Evolutionary conservation across 2,329 filamentous ascomycete genomes (phyloP).

Genomic region (Diaporthe aspalathi): DNA sequence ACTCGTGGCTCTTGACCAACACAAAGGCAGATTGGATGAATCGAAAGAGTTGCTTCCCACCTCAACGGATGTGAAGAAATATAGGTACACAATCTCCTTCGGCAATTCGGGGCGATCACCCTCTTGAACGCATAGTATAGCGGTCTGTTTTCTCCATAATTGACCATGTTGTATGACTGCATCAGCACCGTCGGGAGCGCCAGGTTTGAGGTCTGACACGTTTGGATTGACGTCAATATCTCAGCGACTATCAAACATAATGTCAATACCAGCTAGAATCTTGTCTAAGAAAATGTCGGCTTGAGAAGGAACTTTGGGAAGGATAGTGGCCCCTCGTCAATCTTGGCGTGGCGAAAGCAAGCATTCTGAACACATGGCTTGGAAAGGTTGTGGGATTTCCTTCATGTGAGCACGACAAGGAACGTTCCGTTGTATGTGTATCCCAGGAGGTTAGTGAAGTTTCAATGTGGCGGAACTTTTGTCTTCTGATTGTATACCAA

Average conservation of each 20-base stretch:
- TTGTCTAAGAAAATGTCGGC: neutral
- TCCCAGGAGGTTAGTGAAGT: no score
- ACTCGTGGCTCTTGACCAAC: no score
- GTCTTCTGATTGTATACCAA: no score
- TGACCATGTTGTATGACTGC: neutral
- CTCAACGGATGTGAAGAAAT: no score
- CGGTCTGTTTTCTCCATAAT: neutral
- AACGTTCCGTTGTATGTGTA: no score
- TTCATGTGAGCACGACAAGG: no score
- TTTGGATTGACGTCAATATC: neutral
- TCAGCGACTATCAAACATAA: neutral
- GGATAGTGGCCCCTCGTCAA: neutral
- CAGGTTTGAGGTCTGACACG: neutral
- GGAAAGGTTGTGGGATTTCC: no score
- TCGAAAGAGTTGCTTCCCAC: no score
- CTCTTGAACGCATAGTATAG: no score
- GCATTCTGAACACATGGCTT: neutral
- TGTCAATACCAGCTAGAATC: neutral
- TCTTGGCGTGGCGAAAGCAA: neutral
- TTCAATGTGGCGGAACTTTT: no score
- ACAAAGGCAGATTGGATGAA: neutral
- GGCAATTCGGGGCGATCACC: no score
- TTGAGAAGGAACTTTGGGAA: neutral
- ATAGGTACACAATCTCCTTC: no score
- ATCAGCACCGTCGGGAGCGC: neutral